These are phyloP conservation scores for Geotrichum reessii DNA, from an alignment of 1,139 yeast species.

Conservation along the genomic window DNA sequence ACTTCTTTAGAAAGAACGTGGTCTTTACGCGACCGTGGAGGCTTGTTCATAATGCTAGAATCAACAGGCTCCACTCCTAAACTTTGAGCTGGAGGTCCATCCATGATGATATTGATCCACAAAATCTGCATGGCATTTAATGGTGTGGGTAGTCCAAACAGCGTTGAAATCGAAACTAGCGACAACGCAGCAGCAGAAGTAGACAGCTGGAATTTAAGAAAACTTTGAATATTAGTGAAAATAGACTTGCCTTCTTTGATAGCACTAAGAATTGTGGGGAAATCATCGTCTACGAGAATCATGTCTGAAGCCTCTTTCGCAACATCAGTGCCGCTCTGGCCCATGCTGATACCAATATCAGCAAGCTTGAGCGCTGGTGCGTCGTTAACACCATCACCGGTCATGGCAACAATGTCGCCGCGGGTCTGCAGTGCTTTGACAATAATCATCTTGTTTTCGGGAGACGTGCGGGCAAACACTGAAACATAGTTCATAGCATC, in stretches of 20 bases:
- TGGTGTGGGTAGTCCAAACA: slow-evolving; percentile 89
- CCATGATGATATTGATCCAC: slow-evolving; percentile 97
- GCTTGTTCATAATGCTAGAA: slow-evolving; percentile 87
- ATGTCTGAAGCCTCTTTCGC: slow-evolving; percentile 98
- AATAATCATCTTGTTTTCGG: slow-evolving; percentile 89
- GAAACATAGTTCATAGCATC: slow-evolving; percentile 74
- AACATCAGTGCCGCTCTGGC: slow-evolving; percentile 93
- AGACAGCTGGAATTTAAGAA: slow-evolving; percentile 87
- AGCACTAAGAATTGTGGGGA: slow-evolving; percentile 84
- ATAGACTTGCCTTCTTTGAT: slow-evolving; percentile 97
- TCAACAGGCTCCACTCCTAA: slow-evolving; percentile 97
- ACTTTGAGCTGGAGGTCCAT: slow-evolving; percentile 98
- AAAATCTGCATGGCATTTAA: slow-evolving; percentile 96
- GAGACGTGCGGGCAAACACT: slow-evolving; percentile 93
- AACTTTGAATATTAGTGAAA: slow-evolving; percentile 88
- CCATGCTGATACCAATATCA: slow-evolving; percentile 97
- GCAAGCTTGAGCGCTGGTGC: slow-evolving; percentile 98
- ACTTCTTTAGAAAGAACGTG: slow-evolving; percentile 68
- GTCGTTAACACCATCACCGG: slow-evolving; percentile 98
- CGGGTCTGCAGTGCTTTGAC: slow-evolving; percentile 86
- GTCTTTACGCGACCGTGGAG: slow-evolving; percentile 83
- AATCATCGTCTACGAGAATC: slow-evolving; percentile 95
- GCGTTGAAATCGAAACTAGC: slow-evolving; percentile 77
- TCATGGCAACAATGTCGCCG: slow-evolving; percentile 97
- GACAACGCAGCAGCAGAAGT: slow-evolving; percentile 94